Evolutionary conservation across 2,329 filamentous ascomycete species (phyloP).

Genomic region (Xylariaceae sp.): DNA sequence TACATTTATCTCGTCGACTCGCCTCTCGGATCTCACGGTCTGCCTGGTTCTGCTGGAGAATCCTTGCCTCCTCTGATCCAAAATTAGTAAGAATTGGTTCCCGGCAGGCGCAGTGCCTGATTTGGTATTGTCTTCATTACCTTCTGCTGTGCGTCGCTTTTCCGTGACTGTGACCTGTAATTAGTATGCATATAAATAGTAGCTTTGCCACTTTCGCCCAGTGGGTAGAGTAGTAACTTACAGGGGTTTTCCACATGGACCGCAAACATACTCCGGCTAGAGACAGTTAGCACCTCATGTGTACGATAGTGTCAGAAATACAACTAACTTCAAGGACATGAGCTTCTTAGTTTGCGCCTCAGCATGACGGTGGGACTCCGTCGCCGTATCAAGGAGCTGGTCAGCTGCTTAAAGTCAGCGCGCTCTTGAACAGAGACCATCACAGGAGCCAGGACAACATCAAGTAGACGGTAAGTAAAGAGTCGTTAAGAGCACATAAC

Average conservation of each 20-base stretch:
- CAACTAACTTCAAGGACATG: slow-evolving; percentile 31
- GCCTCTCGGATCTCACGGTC: slow-evolving; percentile 62
- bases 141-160: slow-evolving; percentile 53
- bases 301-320: too few relatives aligned
- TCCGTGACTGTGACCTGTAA: slow-evolving; percentile 44
- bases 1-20: slow-evolving; percentile 50
- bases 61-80: slow-evolving; percentile 30
- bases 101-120: not conserved
- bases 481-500: too few relatives aligned
- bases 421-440: too few relatives aligned
- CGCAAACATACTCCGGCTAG: slow-evolving; percentile 85
- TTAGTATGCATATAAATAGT: not conserved
- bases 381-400: slow-evolving; percentile 75
- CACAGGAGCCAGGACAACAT: too few relatives aligned
- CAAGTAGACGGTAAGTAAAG: too few relatives aligned
- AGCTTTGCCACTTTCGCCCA: too few relatives aligned
- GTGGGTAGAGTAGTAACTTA: slow-evolving; percentile 48
- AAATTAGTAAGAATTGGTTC: slow-evolving; percentile 2
- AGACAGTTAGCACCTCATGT: slow-evolving; percentile 46
- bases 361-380: slow-evolving; percentile 64
- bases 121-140: slow-evolving; percentile 5
- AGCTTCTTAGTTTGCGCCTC: slow-evolving; percentile 78
- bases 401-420: slow-evolving; percentile 42
- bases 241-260: slow-evolving; percentile 75
- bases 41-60: slow-evolving; percentile 40